Conservation (phyloP, 2,329 filamentous ascomycete species). For the Alternaria sp. region DNA sequence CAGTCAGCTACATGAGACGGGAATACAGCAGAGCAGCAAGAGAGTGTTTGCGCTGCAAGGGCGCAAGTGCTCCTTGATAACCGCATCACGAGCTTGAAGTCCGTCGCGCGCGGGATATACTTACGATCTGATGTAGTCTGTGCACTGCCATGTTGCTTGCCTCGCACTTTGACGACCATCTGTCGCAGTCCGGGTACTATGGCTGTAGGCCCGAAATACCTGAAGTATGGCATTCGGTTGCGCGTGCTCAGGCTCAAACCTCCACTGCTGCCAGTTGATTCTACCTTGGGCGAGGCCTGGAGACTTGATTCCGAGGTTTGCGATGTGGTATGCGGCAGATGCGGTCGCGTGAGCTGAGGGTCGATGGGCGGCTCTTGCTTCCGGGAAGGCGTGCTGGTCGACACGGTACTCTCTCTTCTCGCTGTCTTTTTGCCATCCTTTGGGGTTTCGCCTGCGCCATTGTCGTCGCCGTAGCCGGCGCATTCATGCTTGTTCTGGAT, state of each 20-base stretch:
- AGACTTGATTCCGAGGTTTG: constrained; percentile 34
- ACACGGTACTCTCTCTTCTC: constrained; percentile 28
- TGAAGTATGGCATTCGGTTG: constrained; percentile 84
- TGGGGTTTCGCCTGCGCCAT: constrained; percentile 24
- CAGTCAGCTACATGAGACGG: constrained; percentile 10
- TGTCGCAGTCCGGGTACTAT: constrained; percentile 93
- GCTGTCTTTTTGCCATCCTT: constrained; percentile 34
- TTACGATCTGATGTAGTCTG: constrained; percentile 64
- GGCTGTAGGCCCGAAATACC: constrained; percentile 89
- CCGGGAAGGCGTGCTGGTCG: constrained; percentile 19
- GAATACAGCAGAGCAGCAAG: constrained; percentile 11
- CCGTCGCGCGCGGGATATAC: constrained; percentile 10
- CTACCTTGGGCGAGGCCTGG: constrained; percentile 30
- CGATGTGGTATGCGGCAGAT: constrained; percentile 32
- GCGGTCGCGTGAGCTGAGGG: constrained; percentile 39
- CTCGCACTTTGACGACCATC: constrained; percentile 82
- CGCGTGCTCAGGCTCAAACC: constrained; percentile 57
- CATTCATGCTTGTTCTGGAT: constrained; percentile 59
- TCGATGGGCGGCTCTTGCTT: constrained; percentile 33
- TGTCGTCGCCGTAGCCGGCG: constrained; percentile 57
- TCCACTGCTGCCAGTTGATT: constrained; percentile 27
- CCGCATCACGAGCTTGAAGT: not conserved
- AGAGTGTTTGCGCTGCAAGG: not conserved
- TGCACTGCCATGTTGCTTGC: constrained; percentile 67
- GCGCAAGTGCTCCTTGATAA: not conserved